These are phyloP conservation scores for Meyerozyma athensensis DNA, from an alignment of 1,139 yeast genomes.

Conservation along the genomic window DNA sequence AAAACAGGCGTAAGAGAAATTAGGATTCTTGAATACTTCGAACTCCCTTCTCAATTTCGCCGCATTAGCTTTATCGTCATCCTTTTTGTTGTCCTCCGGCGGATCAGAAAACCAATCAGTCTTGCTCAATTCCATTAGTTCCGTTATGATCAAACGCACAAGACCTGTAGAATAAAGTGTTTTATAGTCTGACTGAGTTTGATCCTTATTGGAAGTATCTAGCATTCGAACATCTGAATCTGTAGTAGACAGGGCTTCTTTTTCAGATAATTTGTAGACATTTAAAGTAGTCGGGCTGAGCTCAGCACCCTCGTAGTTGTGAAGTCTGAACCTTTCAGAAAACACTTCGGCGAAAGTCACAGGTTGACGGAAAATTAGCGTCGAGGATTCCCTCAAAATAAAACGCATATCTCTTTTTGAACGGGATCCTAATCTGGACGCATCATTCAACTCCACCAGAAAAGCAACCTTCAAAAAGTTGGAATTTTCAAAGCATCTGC, in stretches of 20 bases:
- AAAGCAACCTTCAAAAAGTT: slow-evolving; percentile 48
- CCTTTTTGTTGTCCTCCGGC: slow-evolving; percentile 10
- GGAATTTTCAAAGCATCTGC: slow-evolving; percentile 67
- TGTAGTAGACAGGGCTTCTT: slow-evolving; percentile 10
- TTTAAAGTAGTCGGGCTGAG: slow-evolving; percentile 10
- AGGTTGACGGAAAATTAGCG: slow-evolving; percentile 58
- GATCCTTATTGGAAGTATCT: slow-evolving; percentile 18
- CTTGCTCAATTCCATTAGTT: slow-evolving; percentile 55
- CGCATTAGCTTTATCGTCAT: slow-evolving; percentile 9
- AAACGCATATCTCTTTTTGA: slow-evolving; percentile 43
- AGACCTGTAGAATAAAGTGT: slow-evolving; percentile 48
- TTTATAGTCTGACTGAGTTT: slow-evolving; percentile 10
- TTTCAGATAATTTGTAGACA: slow-evolving; percentile 11
- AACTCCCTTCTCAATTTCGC: slow-evolving; percentile 14
- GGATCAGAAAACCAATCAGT: slow-evolving; percentile 46
- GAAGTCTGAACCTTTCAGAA: slow-evolving; percentile 44
- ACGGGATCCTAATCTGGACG: slow-evolving; percentile 25
- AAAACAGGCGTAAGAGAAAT: slow-evolving; percentile 64
- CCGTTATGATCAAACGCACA: slow-evolving; percentile 56
- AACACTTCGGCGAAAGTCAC: slow-evolving; percentile 50
- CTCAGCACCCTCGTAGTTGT: slow-evolving; percentile 40
- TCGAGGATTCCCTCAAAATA: slow-evolving; percentile 51
- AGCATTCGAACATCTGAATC: slow-evolving; percentile 32
- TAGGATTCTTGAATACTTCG: slow-evolving; percentile 35
- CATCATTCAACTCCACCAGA: slow-evolving; percentile 40